These are phyloP conservation scores for Vaucheria bursata DNA, from an alignment of 352 stramenopile species.

Conservation along the genomic window DNA sequence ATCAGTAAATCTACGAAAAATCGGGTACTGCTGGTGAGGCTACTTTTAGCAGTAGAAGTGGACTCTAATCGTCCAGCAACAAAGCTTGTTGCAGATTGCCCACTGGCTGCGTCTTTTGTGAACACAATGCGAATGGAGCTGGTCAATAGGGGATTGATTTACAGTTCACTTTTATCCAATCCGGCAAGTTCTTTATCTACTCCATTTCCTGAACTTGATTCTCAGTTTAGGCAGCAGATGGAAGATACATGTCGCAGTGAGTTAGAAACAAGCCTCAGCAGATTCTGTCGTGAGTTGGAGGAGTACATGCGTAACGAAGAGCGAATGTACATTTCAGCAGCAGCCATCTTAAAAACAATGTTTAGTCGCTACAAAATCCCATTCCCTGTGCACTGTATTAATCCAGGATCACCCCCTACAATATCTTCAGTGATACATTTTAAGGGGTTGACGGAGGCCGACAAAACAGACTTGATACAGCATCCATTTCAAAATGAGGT, in stretches of 20 bases:
- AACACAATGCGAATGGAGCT: conserved; percentile 12
- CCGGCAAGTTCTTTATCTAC: not conserved
- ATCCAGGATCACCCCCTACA: not conserved
- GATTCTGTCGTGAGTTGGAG: not conserved
- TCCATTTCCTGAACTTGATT: conserved; percentile 2
- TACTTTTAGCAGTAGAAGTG: conserved; percentile 1
- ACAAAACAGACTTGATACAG: not conserved
- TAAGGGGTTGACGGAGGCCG: not conserved
- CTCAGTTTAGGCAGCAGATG: conserved; percentile 20
- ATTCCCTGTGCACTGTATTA: not conserved
- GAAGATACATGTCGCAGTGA: not conserved
- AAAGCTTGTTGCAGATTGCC: conserved; percentile 3
- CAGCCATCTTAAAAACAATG: not conserved
- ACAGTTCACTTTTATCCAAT: conserved; percentile 1
- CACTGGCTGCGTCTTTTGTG: conserved; percentile 16
- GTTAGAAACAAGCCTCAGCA: not conserved
- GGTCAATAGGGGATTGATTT: conserved; percentile 6
- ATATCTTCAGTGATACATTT: not conserved
- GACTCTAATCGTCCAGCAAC: not conserved
- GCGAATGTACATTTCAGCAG: not conserved
- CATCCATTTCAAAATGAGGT: not conserved
- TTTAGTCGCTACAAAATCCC: not conserved
- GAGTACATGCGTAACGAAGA: not conserved
- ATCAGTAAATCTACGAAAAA: conserved; percentile 25
- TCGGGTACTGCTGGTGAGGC: conserved; percentile 21